Conservation (phyloP, 345 rosid species). For the Lenwebbia sp. region DNA sequence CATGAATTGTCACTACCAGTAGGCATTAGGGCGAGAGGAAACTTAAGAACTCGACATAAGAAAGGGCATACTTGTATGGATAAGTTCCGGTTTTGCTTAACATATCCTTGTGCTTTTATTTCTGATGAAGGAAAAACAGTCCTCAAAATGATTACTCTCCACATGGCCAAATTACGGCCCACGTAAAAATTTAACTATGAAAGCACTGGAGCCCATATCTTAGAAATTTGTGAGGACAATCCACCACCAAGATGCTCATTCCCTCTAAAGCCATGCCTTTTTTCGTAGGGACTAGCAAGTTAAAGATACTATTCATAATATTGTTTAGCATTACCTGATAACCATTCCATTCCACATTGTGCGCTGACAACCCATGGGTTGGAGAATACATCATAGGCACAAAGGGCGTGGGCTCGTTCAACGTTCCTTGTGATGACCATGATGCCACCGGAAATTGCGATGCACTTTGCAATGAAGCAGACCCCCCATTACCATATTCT, state of each 20-base stretch:
- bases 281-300: background rate
- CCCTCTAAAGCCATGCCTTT: background rate
- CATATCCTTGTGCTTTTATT: background rate
- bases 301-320: background rate
- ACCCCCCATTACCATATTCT: constrained; percentile 44
- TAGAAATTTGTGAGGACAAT: background rate
- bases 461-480: constrained; percentile 30
- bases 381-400: constrained; percentile 53
- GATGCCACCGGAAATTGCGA: constrained; percentile 43
- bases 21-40: background rate
- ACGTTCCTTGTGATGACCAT: constrained; percentile 63
- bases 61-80: background rate
- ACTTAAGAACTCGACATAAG: background rate
- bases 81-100: background rate
- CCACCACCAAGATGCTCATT: background rate
- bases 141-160: background rate
- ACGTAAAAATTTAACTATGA: background rate
- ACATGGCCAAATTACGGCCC: background rate
- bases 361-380: constrained; percentile 45
- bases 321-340: constrained; percentile 44
- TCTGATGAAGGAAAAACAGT: background rate
- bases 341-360: constrained; percentile 70
- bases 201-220: background rate
- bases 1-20: background rate
- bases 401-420: constrained; percentile 41